phyloP scores from a whole-genome alignment of 306 rosid genomes.

The Fagus crenata region DNA sequence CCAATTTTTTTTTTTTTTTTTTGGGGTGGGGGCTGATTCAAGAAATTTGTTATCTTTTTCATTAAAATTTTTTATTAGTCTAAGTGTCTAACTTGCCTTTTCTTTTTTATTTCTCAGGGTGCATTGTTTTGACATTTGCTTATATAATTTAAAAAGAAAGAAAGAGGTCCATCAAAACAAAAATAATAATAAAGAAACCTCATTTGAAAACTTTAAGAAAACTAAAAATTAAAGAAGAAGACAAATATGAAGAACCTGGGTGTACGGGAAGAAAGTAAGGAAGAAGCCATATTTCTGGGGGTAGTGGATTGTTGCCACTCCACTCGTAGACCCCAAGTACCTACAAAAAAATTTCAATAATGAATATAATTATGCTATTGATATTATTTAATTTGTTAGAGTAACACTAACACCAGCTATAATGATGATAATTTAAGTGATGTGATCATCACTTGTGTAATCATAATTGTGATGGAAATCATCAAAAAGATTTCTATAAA shows the following conservation, averaged over 20 bases:
- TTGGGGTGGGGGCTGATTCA: no score
- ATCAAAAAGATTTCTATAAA: neutral
- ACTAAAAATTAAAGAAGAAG: neutral
- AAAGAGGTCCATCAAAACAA: no score
- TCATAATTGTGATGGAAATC: neutral
- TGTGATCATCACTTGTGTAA: neutral
- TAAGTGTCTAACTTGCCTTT: no score
- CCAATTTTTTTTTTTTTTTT: rapidly evolving
- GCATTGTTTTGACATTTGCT: no score
- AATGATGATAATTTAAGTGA: neutral
- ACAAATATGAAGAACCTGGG: constrained; percentile 45
- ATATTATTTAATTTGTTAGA: neutral
- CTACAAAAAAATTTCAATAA: constrained; percentile 24
- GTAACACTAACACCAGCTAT: neutral
- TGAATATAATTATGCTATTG: neutral
- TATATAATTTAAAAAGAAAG: no score
- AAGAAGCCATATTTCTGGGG: constrained; percentile 69
- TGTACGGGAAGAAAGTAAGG: constrained; percentile 62
- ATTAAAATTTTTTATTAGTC: no score
- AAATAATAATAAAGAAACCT: no score
- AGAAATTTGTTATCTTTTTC: no score
- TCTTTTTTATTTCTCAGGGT: no score
- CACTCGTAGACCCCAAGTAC: constrained; percentile 80
- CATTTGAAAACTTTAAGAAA: neutral
- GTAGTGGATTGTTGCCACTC: constrained; percentile 65